Conservation (phyloP, 768 basidiomycete genomes). For the Boletus subcaerulescens region DNA sequence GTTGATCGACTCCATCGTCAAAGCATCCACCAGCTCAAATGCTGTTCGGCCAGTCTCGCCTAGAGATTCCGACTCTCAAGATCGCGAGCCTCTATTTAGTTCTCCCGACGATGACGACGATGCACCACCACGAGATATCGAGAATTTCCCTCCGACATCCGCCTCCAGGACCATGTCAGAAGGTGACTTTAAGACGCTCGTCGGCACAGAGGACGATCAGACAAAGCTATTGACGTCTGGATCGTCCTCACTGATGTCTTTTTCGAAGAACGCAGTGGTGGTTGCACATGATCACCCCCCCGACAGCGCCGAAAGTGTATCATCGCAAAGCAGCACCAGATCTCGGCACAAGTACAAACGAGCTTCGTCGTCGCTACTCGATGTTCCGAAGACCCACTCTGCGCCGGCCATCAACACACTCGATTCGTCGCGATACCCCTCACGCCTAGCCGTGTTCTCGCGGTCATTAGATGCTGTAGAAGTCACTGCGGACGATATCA, state of each 20-base stretch:
- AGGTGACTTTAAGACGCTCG: constrained; percentile 22
- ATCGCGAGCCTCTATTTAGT: constrained; percentile 63
- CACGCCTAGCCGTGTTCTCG: constrained; percentile 2
- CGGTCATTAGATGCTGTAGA: not conserved
- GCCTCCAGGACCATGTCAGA: constrained; percentile 35
- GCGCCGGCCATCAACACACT: constrained; percentile 38
- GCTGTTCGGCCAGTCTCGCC: constrained; percentile 41
- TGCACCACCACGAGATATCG: constrained; percentile 39
- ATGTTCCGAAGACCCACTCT: constrained; percentile 27
- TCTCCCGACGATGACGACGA: constrained; percentile 54
- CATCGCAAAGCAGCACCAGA: constrained; percentile 20
- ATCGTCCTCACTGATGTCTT: constrained; percentile 16
- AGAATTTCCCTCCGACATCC: constrained; percentile 39
- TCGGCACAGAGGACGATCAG: constrained; percentile 13
- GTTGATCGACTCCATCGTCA: constrained; percentile 91
- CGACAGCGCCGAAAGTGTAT: constrained; percentile 42
- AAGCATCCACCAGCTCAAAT: constrained; percentile 50
- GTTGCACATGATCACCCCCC: constrained; percentile 53
- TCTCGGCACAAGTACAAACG: constrained; percentile 29
- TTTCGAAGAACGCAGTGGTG: not conserved
- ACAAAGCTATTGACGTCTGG: constrained; percentile 10
- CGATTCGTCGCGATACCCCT: constrained; percentile 10
- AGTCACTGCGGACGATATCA: not conserved
- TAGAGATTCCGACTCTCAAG: constrained; percentile 38
- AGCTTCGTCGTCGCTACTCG: constrained; percentile 41